These are phyloP conservation scores for Mycosphaerella sp. DNA, from an alignment of 2,329 filamentous ascomycete species.

Conservation along the genomic window DNA sequence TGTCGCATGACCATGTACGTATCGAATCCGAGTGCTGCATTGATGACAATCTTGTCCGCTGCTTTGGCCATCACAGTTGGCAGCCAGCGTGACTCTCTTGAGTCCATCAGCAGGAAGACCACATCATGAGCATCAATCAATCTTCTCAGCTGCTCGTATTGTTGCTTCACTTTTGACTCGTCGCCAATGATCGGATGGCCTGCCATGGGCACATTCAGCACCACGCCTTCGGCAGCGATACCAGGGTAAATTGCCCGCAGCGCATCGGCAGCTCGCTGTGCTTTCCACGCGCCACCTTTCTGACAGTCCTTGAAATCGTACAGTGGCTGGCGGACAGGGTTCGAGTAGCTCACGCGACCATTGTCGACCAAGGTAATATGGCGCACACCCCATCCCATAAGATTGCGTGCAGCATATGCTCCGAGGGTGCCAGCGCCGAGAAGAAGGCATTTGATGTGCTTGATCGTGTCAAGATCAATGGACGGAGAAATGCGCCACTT, in stretches of 20 bases:
- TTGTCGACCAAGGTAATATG: constrained; percentile 97
- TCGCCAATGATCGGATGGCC: constrained; percentile 75
- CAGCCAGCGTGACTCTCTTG: constrained; percentile 87
- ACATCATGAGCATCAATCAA: constrained; percentile 82
- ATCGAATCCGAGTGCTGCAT: constrained; percentile 92
- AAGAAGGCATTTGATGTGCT: constrained; percentile 80
- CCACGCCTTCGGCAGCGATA: constrained; percentile 72
- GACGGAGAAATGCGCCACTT: constrained; percentile 95
- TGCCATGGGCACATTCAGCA: constrained; percentile 87
- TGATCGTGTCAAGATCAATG: constrained; percentile 81
- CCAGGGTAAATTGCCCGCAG: constrained; percentile 85
- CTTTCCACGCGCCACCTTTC: constrained; percentile 77
- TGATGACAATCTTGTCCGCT: constrained; percentile 89
- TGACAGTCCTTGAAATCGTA: constrained; percentile 88
- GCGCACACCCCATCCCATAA: constrained; percentile 92
- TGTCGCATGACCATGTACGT: constrained; percentile 97
- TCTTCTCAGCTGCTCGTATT: constrained; percentile 68
- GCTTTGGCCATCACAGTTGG: constrained; percentile 95
- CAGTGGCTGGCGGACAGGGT: constrained; percentile 88
- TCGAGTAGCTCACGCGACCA: constrained; percentile 87
- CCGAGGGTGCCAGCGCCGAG: constrained; percentile 90
- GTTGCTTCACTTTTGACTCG: constrained; percentile 59
- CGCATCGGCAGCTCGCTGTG: constrained; percentile 69
- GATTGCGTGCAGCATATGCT: constrained; percentile 83
- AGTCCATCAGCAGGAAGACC: constrained; percentile 98